phyloP scores from a whole-genome alignment of 176 grass and related monocot genomes.

The Saccharum spontaneum region DNA sequence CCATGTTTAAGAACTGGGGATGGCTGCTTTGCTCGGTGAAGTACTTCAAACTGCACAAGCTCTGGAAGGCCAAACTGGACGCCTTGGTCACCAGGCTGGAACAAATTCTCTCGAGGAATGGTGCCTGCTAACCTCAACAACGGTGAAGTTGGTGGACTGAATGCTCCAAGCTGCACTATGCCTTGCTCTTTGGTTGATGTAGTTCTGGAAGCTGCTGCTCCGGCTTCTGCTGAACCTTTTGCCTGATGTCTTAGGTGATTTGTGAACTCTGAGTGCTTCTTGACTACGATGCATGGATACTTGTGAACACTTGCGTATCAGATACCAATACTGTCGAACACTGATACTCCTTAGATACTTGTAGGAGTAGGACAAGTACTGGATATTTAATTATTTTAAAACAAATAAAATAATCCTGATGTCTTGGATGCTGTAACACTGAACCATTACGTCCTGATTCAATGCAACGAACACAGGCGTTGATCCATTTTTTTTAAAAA shows the following conservation, averaged over 20 bases:
- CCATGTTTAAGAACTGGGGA: background rate
- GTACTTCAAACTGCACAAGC: background rate
- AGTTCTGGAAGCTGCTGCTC: background rate
- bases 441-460: background rate
- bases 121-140: background rate
- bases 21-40: background rate
- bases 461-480: background rate
- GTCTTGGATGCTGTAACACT: background rate
- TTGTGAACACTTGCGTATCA: background rate
- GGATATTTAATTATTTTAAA: background rate
- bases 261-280: background rate
- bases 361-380: no score
- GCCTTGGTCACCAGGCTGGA: background rate
- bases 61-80: background rate
- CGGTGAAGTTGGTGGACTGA: background rate
- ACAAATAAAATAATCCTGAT: background rate
- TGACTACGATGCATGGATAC: background rate
- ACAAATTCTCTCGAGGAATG: background rate
- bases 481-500: background rate
- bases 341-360: background rate
- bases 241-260: background rate
- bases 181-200: background rate
- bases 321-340: background rate
- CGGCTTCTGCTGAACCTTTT: background rate
- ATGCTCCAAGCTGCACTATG: background rate